Conservation (phyloP, 1,284 basidiomycete genomes). For the Pseudozyma tsukubaensis region DNA sequence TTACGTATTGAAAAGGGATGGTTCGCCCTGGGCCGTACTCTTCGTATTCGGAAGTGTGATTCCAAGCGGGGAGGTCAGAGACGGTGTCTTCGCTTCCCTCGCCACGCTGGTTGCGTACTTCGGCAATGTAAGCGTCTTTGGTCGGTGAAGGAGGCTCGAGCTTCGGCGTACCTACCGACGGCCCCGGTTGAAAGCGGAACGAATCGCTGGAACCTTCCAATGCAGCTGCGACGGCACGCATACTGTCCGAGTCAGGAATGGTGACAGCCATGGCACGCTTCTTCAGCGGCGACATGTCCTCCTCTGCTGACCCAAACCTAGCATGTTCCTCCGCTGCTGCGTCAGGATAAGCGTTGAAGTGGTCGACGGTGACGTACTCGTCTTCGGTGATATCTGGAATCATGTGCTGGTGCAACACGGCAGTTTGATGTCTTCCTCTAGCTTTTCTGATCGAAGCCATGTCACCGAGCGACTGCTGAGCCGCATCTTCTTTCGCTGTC, state of each 20-base stretch:
- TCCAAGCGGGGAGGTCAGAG: constrained; percentile 5
- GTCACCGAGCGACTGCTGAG: constrained; percentile 11
- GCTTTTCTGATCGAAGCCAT: constrained; percentile 42
- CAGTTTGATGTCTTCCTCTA: constrained; percentile 25
- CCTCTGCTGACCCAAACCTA: background rate
- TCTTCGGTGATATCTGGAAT: constrained; percentile 36
- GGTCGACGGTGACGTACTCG: constrained; percentile 22
- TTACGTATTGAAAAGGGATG: constrained; percentile 43
- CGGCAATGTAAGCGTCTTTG: constrained; percentile 12
- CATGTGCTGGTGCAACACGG: constrained; percentile 10
- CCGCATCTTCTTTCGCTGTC: constrained; percentile 1
- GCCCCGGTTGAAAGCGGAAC: constrained; percentile 29
- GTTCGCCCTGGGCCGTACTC: constrained; percentile 7
- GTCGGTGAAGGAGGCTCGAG: constrained; percentile 31
- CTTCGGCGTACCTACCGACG: constrained; percentile 24
- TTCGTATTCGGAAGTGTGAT: background rate
- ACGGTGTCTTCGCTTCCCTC: constrained; percentile 34
- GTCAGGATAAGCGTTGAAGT: constrained; percentile 3
- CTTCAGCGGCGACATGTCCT: constrained; percentile 8
- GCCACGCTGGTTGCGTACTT: constrained; percentile 10
- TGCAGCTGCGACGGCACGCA: constrained; percentile 35
- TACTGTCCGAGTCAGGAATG: constrained; percentile 37
- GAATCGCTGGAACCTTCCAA: constrained; percentile 25
- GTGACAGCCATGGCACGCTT: constrained; percentile 5
- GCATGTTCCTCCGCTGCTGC: background rate